Conservation (phyloP, 352 stramenopile species). For the Globisporangium heterothallicum region DNA sequence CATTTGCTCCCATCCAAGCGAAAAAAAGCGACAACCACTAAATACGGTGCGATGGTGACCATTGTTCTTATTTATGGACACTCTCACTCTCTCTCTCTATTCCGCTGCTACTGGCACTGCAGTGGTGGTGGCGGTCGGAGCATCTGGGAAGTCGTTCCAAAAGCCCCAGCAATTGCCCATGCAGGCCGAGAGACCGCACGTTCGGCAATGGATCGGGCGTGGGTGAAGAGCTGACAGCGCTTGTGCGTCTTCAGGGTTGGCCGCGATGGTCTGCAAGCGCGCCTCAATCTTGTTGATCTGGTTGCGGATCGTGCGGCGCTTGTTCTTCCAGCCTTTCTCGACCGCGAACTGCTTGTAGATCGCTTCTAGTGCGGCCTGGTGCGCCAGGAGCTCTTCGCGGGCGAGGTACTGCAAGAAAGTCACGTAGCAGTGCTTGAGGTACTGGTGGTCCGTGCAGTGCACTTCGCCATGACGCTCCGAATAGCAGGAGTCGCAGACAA, state of each 20-base stretch:
- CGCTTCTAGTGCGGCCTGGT: constrained; percentile 39
- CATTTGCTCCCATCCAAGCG: too few species aligned
- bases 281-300: constrained; percentile 57
- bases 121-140: too few species aligned
- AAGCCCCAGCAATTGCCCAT: constrained; percentile 74
- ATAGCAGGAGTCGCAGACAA: constrained; percentile 67
- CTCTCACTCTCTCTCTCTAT: constrained; percentile 13
- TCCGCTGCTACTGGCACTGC: too few species aligned
- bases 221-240: constrained; percentile 23
- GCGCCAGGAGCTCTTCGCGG: constrained; percentile 31
- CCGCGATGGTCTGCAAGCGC: constrained; percentile 34
- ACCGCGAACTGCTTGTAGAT: constrained; percentile 40
- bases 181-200: constrained; percentile 43
- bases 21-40: constrained; percentile 1
- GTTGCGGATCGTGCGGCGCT: constrained; percentile 64
- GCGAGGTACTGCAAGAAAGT: constrained; percentile 69
- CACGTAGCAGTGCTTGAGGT: constrained; percentile 65
- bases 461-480: constrained; percentile 51
- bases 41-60: background rate
- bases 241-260: constrained; percentile 32
- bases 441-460: constrained; percentile 70
- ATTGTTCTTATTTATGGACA: too few species aligned
- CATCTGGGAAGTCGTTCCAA: constrained; percentile 44
- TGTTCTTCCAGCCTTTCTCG: constrained; percentile 68
- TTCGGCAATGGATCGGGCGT: constrained; percentile 60